Conservation (phyloP, 2,329 filamentous ascomycete genomes). For the Claviceps sp. region DNA sequence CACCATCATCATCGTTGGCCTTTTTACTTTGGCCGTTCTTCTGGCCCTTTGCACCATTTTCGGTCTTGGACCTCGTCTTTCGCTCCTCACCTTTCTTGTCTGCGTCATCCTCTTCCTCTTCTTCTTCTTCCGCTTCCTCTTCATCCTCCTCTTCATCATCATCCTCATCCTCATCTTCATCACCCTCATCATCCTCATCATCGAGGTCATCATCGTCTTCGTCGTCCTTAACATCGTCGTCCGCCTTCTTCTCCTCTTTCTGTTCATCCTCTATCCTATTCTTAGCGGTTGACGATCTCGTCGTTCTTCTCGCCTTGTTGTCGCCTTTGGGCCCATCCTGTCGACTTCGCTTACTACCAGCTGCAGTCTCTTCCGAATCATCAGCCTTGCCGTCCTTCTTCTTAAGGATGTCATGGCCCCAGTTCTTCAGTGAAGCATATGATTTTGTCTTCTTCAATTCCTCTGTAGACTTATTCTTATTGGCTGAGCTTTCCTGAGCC, state of each 20-base stretch:
- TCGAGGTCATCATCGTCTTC: conserved; percentile 3
- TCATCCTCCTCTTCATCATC: conserved; percentile 2
- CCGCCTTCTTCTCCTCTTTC: conserved; percentile 2
- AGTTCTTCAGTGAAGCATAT: conserved; percentile 50
- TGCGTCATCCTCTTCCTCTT: background rate
- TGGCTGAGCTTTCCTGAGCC: conserved; percentile 47
- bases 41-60: background rate
- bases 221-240: conserved; percentile 2
- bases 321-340: conserved; percentile 11
- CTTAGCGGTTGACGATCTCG: conserved; percentile 4
- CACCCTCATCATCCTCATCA: conserved; percentile 1
- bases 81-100: background rate
- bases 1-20: background rate
- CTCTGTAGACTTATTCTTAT: conserved; percentile 34
- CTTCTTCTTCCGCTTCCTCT: background rate
- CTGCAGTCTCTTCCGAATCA: conserved; percentile 5
- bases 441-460: conserved; percentile 35
- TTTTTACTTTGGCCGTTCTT: background rate
- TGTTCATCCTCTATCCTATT: conserved; percentile 1
- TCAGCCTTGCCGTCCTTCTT: conserved; percentile 11
- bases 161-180: conserved; percentile 4
- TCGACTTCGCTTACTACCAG: conserved; percentile 17
- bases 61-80: background rate
- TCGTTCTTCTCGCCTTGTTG: conserved; percentile 21
- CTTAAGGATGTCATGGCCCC: conserved; percentile 42